A percentile compares a stretch with the other conserved stretches of the same genome.
These are phyloP conservation scores for Helianthus annuus DNA, from an alignment of 129 eudicot species.

Conservation along the genomic window DNA sequence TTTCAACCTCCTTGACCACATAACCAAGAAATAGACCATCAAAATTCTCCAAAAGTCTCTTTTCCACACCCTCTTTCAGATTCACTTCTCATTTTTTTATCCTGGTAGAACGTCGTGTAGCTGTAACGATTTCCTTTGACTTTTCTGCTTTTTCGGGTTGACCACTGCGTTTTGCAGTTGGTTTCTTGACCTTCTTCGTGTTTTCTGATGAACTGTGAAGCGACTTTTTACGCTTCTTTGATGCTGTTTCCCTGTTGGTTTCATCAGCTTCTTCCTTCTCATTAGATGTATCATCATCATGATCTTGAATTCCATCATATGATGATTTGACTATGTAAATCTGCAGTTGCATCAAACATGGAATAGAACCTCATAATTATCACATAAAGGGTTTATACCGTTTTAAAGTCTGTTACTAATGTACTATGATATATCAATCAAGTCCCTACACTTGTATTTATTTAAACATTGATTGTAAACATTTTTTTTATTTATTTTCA, in stretches of 20 bases:
- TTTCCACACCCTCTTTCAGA: background rate
- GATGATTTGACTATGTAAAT: constrained; percentile 61
- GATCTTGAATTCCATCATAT: constrained; percentile 19
- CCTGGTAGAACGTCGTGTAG: constrained; percentile 35
- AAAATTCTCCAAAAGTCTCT: background rate
- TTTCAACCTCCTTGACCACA: constrained; percentile 32
- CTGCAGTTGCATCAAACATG: constrained; percentile 39
- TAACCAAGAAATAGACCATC: constrained; percentile 7
- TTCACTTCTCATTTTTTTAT: constrained; percentile 30
- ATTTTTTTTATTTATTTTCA: too few relatives aligned
- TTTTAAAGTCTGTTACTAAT: background rate
- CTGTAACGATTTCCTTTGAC: constrained; percentile 18
- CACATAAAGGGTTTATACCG: background rate
- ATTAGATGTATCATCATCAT: constrained; percentile 13
- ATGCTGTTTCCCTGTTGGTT: constrained; percentile 19
- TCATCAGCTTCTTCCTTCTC: constrained; percentile 29
- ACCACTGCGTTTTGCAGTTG: constrained; percentile 11
- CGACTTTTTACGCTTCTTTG: constrained; percentile 31
- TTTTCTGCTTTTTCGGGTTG: constrained; percentile 3
- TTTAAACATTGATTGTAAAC: too few relatives aligned
- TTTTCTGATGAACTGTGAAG: constrained; percentile 24
- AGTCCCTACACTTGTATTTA: too few relatives aligned
- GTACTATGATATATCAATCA: too few relatives aligned
- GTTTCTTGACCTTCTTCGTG: background rate
- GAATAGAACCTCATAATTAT: constrained; percentile 6